These are phyloP conservation scores for Cladosporium sp. DNA, from an alignment of 2,329 filamentous ascomycete genomes.

Conservation along the genomic window DNA sequence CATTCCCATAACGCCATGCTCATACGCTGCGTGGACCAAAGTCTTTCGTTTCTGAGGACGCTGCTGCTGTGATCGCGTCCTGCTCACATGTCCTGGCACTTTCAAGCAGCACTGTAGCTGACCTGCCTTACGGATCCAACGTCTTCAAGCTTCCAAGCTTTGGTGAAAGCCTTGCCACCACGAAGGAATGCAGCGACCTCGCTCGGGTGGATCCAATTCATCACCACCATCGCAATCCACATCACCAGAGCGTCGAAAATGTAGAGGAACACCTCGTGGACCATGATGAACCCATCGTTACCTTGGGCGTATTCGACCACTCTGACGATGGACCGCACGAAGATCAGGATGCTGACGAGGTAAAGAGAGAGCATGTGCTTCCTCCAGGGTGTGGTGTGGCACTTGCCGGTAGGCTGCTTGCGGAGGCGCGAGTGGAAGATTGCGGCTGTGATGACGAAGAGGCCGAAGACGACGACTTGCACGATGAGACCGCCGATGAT, in stretches of 20 bases:
- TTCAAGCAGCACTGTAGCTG: conserved; percentile 5
- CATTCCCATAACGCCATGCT: conserved; percentile 9
- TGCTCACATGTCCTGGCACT: background rate
- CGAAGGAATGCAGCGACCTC: conserved; percentile 21
- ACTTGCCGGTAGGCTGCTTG: conserved; percentile 24
- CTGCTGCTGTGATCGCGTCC: background rate
- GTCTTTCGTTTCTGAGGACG: background rate
- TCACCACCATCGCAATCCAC: conserved; percentile 25
- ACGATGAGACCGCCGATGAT: conserved; percentile 52
- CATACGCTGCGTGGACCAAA: background rate
- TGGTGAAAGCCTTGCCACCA: conserved; percentile 14
- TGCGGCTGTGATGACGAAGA: conserved; percentile 44
- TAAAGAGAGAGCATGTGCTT: conserved; percentile 48
- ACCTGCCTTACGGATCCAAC: background rate
- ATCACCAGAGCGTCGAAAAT: conserved; percentile 32
- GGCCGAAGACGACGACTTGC: conserved; percentile 53
- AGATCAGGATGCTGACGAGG: conserved; percentile 45
- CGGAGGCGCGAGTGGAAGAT: conserved; percentile 34
- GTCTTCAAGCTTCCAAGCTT: conserved; percentile 17
- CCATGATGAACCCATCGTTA: conserved; percentile 45
- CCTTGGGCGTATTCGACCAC: conserved; percentile 52
- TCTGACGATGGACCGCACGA: conserved; percentile 51
- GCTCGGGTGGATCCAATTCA: conserved; percentile 28
- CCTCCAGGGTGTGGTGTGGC: conserved; percentile 35
- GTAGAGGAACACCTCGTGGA: conserved; percentile 30